phyloP scores from a whole-genome alignment of 306 rosid species.

The Chamaecrista fasciculata region DNA sequence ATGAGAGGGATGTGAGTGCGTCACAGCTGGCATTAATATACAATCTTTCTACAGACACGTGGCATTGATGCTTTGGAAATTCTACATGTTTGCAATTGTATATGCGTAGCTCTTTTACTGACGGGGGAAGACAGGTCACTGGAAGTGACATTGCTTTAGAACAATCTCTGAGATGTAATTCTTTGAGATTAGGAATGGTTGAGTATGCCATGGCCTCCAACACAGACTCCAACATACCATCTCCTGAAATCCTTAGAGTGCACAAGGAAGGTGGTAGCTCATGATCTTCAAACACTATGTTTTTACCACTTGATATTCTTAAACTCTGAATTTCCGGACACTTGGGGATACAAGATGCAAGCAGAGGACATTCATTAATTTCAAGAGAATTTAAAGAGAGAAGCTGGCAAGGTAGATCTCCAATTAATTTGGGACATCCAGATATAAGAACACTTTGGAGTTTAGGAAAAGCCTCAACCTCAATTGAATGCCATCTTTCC shows the following conservation, averaged over 20 bases:
- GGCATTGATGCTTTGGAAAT: not conserved
- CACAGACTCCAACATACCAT: not conserved
- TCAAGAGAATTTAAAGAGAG: not conserved
- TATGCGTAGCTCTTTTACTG: not conserved
- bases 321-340: too few relatives aligned
- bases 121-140: not conserved
- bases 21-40: not conserved
- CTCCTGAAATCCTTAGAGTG: not conserved
- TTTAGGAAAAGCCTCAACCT: not conserved
- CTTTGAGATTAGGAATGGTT: not conserved
- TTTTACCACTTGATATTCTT: too few relatives aligned
- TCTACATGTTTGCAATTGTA: not conserved
- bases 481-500: constrained; percentile 11
- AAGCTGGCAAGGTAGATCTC: not conserved
- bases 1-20: not conserved
- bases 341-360: too few relatives aligned
- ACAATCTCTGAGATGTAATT: not conserved
- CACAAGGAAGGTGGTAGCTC: not conserved
- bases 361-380: too few relatives aligned
- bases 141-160: not conserved
- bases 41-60: not conserved
- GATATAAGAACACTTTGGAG: accelerated
- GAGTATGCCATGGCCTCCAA: not conserved
- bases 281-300: not conserved
- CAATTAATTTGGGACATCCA: not conserved